Evolutionary conservation across 139 green algal genomes (phyloP).

Genomic region (Asterochloris sp.): DNA sequence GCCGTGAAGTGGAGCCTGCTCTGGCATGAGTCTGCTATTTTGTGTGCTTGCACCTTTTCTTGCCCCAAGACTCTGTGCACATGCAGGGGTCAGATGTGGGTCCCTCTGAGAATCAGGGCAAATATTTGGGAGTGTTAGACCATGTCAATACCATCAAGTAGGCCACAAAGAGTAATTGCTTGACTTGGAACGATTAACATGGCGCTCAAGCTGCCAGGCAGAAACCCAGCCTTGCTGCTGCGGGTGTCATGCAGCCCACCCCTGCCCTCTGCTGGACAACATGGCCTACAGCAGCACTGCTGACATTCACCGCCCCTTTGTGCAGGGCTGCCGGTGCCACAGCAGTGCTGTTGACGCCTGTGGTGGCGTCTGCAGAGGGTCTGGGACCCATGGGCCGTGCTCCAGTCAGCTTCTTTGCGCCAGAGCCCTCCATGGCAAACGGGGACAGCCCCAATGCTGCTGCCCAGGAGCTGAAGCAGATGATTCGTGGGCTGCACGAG

Average conservation of each 20-base stretch:
- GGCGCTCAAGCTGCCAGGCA: too few relatives aligned
- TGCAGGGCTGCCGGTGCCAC: conserved; percentile 39
- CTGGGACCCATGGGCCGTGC: conserved; percentile 25
- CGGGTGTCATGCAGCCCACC: too few relatives aligned
- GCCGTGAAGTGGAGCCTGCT: too few relatives aligned
- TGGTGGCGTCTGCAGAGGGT: conserved; percentile 19
- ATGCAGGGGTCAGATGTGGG: conserved; percentile 22
- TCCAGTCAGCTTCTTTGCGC: conserved; percentile 50
- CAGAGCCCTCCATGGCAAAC: conserved; percentile 39
- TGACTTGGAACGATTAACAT: too few relatives aligned
- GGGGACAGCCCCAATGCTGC: conserved; percentile 27
- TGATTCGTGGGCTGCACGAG: conserved; percentile 49
- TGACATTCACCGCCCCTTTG: too few relatives aligned
- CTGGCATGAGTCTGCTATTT: too few relatives aligned
- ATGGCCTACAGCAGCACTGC: too few relatives aligned
- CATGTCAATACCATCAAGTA: conserved; percentile 32
- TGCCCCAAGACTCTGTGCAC: background rate
- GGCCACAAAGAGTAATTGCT: background rate
- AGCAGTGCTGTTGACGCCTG: conserved; percentile 53
- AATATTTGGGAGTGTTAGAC: conserved; percentile 62
- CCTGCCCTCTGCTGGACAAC: too few relatives aligned
- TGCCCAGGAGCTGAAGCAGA: conserved; percentile 51
- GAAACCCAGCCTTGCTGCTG: too few relatives aligned
- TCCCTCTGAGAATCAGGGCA: conserved; percentile 41
- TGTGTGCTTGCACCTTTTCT: background rate